phyloP scores from a whole-genome alignment of 2,329 filamentous ascomycete genomes.

The Apiospora malaysiana region DNA sequence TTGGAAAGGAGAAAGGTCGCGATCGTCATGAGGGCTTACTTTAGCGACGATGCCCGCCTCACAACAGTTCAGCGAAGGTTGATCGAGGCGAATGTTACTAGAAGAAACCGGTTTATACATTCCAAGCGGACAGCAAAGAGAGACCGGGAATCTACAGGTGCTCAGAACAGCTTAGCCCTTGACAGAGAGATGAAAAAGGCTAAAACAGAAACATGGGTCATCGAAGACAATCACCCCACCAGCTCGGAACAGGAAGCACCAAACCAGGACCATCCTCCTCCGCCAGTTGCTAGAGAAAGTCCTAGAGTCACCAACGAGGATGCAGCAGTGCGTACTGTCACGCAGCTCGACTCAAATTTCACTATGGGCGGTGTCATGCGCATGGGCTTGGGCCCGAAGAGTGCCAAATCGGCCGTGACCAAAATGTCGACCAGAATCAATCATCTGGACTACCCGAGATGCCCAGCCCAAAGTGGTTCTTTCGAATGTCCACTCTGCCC shows the following conservation, averaged over 20 bases:
- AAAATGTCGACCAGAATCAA: neutral
- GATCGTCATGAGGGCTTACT: neutral
- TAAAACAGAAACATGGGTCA: neutral
- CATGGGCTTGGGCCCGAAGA: neutral
- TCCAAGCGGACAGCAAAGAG: neutral
- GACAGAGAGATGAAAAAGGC: neutral
- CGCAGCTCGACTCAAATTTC: neutral
- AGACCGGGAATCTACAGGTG: neutral
- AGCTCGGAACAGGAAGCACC: neutral
- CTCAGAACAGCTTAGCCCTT: neutral
- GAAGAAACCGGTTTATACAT: neutral
- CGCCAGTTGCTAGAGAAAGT: neutral
- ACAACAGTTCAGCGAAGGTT: neutral
- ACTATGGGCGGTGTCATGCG: neutral
- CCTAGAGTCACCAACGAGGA: neutral
- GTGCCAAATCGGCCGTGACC: neutral
- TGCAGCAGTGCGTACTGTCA: neutral
- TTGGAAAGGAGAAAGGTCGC: neutral
- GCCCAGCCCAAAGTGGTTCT: neutral
- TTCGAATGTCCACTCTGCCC: neutral
- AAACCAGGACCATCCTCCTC: neutral
- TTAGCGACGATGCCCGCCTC: neutral
- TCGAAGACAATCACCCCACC: neutral
- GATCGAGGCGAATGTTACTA: neutral
- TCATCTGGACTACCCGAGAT: neutral